A percentile compares a stretch with the other conserved stretches of the same genome.
phyloP scores from a whole-genome alignment of 176 grass and related monocot genomes.

The Zea mays region Zm-B73-REFERENCE-NAM-5.0 NC_050104.1:3901001-3901500 shows the following conservation, averaged over 20 bases:
- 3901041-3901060: conserved; percentile 25
- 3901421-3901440: too few relatives aligned
- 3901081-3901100: conserved; percentile 36
- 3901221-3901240: neutral
- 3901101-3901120: conserved; percentile 35
- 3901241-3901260: neutral
- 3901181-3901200: neutral
- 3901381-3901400: too few relatives aligned
- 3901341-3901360: too few relatives aligned
- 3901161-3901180: conserved; percentile 25
- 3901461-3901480: too few relatives aligned
- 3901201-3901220: conserved; percentile 15
- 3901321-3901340: too few relatives aligned
- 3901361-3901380: too few relatives aligned
- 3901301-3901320: too few relatives aligned
- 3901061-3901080: neutral
- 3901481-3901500: too few relatives aligned
- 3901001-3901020: conserved; percentile 48
- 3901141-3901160: conserved; percentile 34
- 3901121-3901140: conserved; percentile 43
- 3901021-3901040: conserved; percentile 32
- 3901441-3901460: too few relatives aligned
- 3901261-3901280: too few relatives aligned
- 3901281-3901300: too few relatives aligned
- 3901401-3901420: too few relatives aligned